Evolutionary conservation across 805 yeast genomes (phyloP).

Genomic region (Candida easanensis): DNA sequence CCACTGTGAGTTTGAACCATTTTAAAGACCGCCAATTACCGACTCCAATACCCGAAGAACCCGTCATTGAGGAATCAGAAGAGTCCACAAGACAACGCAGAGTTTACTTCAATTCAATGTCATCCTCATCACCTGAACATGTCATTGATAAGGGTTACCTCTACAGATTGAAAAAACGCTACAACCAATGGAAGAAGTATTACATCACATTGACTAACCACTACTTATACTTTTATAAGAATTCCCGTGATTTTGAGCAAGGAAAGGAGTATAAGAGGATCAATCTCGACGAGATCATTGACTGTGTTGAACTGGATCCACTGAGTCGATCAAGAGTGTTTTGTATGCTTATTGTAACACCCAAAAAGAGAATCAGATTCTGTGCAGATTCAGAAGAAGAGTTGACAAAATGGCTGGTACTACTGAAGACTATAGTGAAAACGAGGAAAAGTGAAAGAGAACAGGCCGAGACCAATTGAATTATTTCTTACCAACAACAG

Average conservation of each 20-base stretch:
- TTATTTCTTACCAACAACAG: slow-evolving; percentile 39
- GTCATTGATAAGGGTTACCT: slow-evolving; percentile 41
- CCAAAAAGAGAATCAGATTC: slow-evolving; percentile 41
- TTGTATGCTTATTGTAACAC: slow-evolving; percentile 48
- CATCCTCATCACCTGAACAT: slow-evolving; percentile 30
- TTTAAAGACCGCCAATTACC: slow-evolving; percentile 1
- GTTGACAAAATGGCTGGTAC: slow-evolving; percentile 46
- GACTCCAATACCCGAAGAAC: slow-evolving; percentile 4
- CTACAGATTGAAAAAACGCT: slow-evolving; percentile 37
- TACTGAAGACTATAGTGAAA: slow-evolving; percentile 35
- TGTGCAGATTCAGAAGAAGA: slow-evolving; percentile 45
- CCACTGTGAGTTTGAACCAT: slow-evolving; percentile 7
- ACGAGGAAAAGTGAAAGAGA: slow-evolving; percentile 20
- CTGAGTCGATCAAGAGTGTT: slow-evolving; percentile 39
- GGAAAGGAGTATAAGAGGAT: slow-evolving; percentile 30
- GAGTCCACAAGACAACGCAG: slow-evolving; percentile 2
- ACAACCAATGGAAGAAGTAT: slow-evolving; percentile 47
- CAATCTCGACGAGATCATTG: slow-evolving; percentile 36
- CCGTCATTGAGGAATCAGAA: background rate
- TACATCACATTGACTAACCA: slow-evolving; percentile 42
- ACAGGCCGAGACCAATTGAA: no score
- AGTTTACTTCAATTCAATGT: slow-evolving; percentile 22
- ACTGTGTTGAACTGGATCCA: slow-evolving; percentile 50
- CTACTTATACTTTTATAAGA: slow-evolving; percentile 40
- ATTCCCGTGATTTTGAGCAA: slow-evolving; percentile 19